phyloP scores from a whole-genome alignment of 2,329 filamentous ascomycete species.

The Xylaria sp. region DNA sequence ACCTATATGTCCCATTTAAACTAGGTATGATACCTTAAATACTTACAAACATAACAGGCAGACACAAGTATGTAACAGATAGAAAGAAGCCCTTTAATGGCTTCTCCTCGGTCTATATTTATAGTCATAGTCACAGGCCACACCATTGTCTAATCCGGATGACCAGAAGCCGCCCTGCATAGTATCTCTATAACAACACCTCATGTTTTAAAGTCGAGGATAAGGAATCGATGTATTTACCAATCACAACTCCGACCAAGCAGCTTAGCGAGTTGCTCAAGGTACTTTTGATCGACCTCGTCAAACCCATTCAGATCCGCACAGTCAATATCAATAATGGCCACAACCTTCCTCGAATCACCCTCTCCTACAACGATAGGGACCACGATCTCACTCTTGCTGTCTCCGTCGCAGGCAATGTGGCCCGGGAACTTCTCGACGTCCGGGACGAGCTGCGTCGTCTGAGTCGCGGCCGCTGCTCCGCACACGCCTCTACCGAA shows the following conservation, averaged over 20 bases:
- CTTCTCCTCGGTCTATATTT: neutral
- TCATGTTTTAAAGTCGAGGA: neutral
- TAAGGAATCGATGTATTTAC: slow-evolving; percentile 51
- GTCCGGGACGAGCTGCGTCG: slow-evolving; percentile 75
- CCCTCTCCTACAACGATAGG: slow-evolving; percentile 64
- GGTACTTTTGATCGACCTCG: slow-evolving; percentile 69
- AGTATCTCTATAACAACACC: neutral
- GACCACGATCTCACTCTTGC: slow-evolving; percentile 83
- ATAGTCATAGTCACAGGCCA: neutral
- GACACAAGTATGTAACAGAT: neutral
- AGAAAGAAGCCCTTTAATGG: too few species aligned
- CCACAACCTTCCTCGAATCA: slow-evolving; percentile 63
- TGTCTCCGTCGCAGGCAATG: slow-evolving; percentile 82
- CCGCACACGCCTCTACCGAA: slow-evolving; percentile 83
- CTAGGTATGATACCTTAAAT: too few species aligned
- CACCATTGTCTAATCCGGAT: neutral
- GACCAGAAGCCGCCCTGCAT: neutral
- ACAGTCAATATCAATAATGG: slow-evolving; percentile 85
- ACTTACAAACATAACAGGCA: too few species aligned
- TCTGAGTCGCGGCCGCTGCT: slow-evolving; percentile 66
- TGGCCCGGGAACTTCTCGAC: slow-evolving; percentile 81
- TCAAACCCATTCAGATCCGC: slow-evolving; percentile 74
- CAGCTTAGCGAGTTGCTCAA: slow-evolving; percentile 73
- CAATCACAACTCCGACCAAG: slow-evolving; percentile 73
- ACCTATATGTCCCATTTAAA: neutral